A percentile compares a stretch with the other conserved stretches of the same genome.
Conservation (phyloP, 164 flowering plant species). For the Nymphaea thermarum region DNA sequence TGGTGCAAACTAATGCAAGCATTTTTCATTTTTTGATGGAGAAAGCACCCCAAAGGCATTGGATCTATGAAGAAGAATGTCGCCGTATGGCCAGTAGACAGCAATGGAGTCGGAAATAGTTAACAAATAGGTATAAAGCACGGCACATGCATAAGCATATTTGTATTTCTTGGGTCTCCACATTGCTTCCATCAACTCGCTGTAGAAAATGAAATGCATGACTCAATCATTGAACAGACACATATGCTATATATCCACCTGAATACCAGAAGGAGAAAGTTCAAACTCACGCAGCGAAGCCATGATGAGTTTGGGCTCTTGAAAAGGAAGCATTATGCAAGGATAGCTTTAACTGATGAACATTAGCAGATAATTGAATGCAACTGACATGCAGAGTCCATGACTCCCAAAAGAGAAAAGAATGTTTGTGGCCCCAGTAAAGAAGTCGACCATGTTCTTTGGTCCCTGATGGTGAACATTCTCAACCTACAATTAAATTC, state of each 20-base stretch:
- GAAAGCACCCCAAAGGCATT: slow-evolving; percentile 8
- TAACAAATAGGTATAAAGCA: slow-evolving; percentile 3
- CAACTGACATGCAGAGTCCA: slow-evolving; percentile 5
- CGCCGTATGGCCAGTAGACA: slow-evolving; percentile 12
- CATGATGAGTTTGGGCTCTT: background rate
- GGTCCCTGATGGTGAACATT: slow-evolving; percentile 8
- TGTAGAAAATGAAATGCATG: background rate
- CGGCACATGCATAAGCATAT: slow-evolving; percentile 2
- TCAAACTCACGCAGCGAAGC: background rate
- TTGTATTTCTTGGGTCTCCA: slow-evolving; percentile 10
- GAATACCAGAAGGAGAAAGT: background rate
- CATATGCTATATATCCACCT: background rate
- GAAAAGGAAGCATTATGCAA: too few relatives aligned
- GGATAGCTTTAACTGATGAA: too few relatives aligned
- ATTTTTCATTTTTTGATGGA: background rate
- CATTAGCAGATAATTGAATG: background rate
- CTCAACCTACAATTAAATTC: background rate
- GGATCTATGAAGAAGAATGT: slow-evolving; percentile 5
- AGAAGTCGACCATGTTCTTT: slow-evolving; percentile 7
- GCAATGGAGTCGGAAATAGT: slow-evolving; percentile 6
- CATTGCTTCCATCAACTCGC: slow-evolving; percentile 11
- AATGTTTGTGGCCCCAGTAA: slow-evolving; percentile 10
- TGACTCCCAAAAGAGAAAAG: slow-evolving; percentile 10
- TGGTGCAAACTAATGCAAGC: slow-evolving; percentile 8
- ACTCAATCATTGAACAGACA: too few relatives aligned